These are phyloP conservation scores for Quercus bicolor DNA, from an alignment of 306 rosid genomes.

Conservation along the genomic window DNA sequence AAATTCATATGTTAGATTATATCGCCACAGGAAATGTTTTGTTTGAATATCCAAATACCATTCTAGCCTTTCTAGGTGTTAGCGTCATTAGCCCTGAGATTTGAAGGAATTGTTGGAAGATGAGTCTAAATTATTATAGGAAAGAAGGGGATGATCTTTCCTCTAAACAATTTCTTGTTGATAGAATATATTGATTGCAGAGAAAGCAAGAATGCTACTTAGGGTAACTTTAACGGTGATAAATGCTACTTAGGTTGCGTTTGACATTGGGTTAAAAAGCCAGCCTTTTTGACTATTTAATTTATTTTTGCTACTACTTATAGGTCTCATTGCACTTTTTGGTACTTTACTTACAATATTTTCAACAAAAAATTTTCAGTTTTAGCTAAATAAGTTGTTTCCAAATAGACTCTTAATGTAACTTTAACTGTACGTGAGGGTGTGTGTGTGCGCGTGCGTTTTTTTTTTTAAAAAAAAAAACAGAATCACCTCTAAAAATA, in stretches of 20 bases:
- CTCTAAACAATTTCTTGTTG: neutral
- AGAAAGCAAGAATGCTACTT: neutral
- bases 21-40: neutral
- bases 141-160: neutral
- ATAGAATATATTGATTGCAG: neutral
- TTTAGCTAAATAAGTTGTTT: too few species aligned
- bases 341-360: accelerated
- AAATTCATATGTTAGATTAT: neutral
- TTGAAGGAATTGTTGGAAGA: slow-evolving; percentile 3
- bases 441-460: too few species aligned
- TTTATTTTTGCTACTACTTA: too few species aligned
- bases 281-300: accelerated
- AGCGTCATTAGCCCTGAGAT: neutral
- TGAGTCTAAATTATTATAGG: too few species aligned
- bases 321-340: accelerated
- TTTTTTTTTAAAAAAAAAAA: too few species aligned
- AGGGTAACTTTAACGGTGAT: too few species aligned
- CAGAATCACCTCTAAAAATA: too few species aligned
- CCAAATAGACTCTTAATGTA: accelerated
- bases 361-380: accelerated
- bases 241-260: too few species aligned
- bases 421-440: too few species aligned
- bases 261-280: too few species aligned
- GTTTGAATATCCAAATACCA: slow-evolving; percentile 6
- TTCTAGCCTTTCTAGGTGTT: neutral